These are phyloP conservation scores for Daldinia loculata DNA, from an alignment of 495 filamentous ascomycete species.

Conservation along the genomic window DNA sequence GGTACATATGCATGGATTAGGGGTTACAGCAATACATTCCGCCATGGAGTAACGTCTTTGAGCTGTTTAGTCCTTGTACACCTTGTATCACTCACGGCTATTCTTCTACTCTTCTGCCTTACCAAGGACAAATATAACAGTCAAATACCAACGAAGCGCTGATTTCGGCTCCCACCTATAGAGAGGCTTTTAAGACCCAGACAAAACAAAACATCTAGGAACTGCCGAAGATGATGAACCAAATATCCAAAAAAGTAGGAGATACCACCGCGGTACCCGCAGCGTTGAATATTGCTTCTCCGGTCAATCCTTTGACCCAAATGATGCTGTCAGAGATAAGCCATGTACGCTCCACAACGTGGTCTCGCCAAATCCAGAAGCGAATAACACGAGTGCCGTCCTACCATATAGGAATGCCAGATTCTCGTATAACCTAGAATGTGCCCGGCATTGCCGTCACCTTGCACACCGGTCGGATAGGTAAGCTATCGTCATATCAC, in stretches of 20 bases:
- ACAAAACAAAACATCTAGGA: background rate
- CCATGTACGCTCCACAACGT: conserved; percentile 5
- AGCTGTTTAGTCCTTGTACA: background rate
- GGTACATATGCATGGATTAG: background rate
- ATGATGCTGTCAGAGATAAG: background rate
- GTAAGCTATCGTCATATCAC: background rate
- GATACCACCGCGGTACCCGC: conserved; percentile 1
- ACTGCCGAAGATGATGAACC: conserved; percentile 8
- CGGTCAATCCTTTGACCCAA: conserved; percentile 5
- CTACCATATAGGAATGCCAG: conserved; percentile 1
- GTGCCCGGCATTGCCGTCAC: conserved; percentile 11
- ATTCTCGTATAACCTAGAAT: background rate
- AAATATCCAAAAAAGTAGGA: conserved; percentile 18
- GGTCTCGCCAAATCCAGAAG: conserved; percentile 14
- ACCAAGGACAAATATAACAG: too few species aligned
- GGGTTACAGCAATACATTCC: background rate
- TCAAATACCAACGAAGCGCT: conserved; percentile 1
- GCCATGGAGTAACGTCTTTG: background rate
- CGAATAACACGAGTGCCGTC: conserved; percentile 7
- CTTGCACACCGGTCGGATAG: background rate
- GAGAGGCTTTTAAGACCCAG: background rate
- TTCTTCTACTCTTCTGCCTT: too few species aligned
- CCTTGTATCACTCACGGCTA: background rate
- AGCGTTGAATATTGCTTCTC: background rate
- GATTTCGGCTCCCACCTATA: background rate